Percentiles rank a stretch among this genome's conserved stretches.
These are phyloP conservation scores for Candolleomyces aberdarensis DNA, from an alignment of 768 basidiomycete species.

Conservation along the genomic window DNA sequence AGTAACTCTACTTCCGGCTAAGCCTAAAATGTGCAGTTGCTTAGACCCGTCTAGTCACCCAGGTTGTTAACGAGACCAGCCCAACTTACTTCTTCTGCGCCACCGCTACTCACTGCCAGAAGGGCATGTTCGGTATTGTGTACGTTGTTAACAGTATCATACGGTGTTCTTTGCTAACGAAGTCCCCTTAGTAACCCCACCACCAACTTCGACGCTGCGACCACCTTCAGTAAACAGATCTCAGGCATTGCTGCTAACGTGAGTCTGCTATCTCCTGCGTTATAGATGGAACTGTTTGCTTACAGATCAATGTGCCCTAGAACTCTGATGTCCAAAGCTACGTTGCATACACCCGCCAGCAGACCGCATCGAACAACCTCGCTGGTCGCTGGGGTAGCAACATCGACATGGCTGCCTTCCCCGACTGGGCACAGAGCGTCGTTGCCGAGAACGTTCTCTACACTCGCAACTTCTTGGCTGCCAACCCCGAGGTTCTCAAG, in stretches of 20 bases:
- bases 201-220: constrained; percentile 40
- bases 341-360: constrained; percentile 44
- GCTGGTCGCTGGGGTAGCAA: constrained; percentile 60
- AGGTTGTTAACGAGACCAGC: constrained; percentile 70
- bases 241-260: constrained; percentile 42
- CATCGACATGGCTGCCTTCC: constrained; percentile 56
- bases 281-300: not conserved
- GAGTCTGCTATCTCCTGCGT: constrained; percentile 13
- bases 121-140: constrained; percentile 87
- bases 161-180: constrained; percentile 9
- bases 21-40: constrained; percentile 1
- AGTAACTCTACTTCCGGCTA: constrained; percentile 19
- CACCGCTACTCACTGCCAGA: constrained; percentile 66
- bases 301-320: constrained; percentile 26
- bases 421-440: constrained; percentile 47
- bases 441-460: constrained; percentile 58
- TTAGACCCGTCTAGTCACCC: constrained; percentile 45
- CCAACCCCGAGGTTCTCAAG: constrained; percentile 49
- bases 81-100: constrained; percentile 77
- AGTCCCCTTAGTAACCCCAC: constrained; percentile 48
- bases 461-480: constrained; percentile 43
- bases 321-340: constrained; percentile 57
- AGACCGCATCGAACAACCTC: constrained; percentile 43
- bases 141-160: constrained; percentile 19
- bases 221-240: constrained; percentile 56